Evolutionary conservation across 495 filamentous ascomycete species (phyloP).

Genomic region (Penicillium egyptiacum): DNA sequence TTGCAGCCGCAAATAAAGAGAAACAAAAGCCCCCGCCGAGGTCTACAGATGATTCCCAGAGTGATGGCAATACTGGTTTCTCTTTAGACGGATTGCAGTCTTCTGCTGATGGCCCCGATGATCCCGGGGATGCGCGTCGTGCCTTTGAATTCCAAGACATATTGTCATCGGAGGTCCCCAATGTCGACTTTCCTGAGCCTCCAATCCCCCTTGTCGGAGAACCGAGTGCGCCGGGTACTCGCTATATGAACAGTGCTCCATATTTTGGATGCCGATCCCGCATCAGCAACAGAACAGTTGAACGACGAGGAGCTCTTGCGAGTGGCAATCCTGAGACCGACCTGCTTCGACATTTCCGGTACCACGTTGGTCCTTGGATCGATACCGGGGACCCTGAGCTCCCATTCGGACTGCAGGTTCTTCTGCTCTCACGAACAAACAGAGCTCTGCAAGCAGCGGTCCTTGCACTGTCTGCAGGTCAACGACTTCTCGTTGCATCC

Average conservation of each 20-base stretch:
- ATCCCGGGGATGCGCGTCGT: not conserved
- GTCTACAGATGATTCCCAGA: not conserved
- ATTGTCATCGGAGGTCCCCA: constrained; percentile 1
- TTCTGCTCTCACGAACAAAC: constrained; percentile 26
- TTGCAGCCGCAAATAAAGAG: constrained; percentile 8
- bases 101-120: not conserved
- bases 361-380: constrained; percentile 30
- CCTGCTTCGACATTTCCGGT: constrained; percentile 29
- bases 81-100: constrained; percentile 3
- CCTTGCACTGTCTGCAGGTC: constrained; percentile 23
- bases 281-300: not conserved
- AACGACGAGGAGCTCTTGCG: not conserved
- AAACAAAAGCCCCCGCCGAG: constrained; percentile 1
- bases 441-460: constrained; percentile 23
- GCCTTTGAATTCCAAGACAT: constrained; percentile 17
- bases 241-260: constrained; percentile 5
- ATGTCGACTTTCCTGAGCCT: constrained; percentile 4
- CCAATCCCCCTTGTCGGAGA: constrained; percentile 3
- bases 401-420: constrained; percentile 22
- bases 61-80: not conserved
- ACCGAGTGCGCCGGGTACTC: not conserved
- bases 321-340: constrained; percentile 25
- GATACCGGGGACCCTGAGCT: constrained; percentile 28
- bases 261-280: not conserved
- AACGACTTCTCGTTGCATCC: constrained; percentile 17